phyloP scores from a whole-genome alignment of 352 stramenopile species.

The Globisporangium emineosum region DNA sequence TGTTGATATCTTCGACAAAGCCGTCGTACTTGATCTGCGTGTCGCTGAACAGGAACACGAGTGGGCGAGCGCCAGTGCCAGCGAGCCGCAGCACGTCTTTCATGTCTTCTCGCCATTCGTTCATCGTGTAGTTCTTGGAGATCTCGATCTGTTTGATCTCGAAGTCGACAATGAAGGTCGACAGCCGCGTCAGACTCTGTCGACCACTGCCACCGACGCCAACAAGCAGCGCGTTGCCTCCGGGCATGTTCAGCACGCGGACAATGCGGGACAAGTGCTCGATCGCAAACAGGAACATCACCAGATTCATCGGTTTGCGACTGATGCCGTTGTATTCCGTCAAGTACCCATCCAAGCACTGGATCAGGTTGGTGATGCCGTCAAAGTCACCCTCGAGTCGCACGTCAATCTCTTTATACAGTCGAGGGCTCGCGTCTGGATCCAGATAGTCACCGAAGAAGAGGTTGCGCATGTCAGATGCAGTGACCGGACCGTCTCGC shows the following conservation, averaged over 20 bases:
- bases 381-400: slow-evolving; percentile 60
- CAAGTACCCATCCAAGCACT: slow-evolving; percentile 88
- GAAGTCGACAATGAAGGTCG: slow-evolving; percentile 92
- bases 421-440: slow-evolving; percentile 62
- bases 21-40: slow-evolving; percentile 95
- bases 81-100: slow-evolving; percentile 90
- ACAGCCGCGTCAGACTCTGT: slow-evolving; percentile 90
- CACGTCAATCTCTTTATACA: slow-evolving; percentile 85
- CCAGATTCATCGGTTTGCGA: slow-evolving; percentile 94
- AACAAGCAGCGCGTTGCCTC: slow-evolving; percentile 91
- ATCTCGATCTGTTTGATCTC: slow-evolving; percentile 94
- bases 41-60: slow-evolving; percentile 95
- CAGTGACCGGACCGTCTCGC: slow-evolving; percentile 64
- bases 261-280: slow-evolving; percentile 92
- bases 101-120: slow-evolving; percentile 95
- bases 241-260: slow-evolving; percentile 93
- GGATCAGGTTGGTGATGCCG: slow-evolving; percentile 77
- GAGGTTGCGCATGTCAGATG: slow-evolving; percentile 84
- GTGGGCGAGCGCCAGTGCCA: slow-evolving; percentile 77
- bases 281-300: slow-evolving; percentile 96
- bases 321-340: slow-evolving; percentile 91
- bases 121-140: slow-evolving; percentile 93
- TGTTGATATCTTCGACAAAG: slow-evolving; percentile 97
- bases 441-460: slow-evolving; percentile 94
- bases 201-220: slow-evolving; percentile 91